Conservation (phyloP, 805 yeast genomes). For the Hanseniaspora taiwanica region DNA sequence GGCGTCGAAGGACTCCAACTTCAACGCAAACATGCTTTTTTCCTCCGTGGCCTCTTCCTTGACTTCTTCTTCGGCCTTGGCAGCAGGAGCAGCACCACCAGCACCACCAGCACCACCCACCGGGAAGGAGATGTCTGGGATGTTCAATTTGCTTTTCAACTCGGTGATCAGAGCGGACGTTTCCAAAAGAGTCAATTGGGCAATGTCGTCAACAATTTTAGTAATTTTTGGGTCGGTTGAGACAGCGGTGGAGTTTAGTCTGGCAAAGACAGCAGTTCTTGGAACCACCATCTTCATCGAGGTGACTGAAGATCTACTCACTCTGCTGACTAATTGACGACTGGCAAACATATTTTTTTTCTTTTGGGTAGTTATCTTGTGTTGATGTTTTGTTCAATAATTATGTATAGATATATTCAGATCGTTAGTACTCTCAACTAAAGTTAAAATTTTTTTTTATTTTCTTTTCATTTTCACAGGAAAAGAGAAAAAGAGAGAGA, state of each 20-base stretch:
- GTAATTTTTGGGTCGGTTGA: slow-evolving; percentile 75
- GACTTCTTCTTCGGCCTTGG: slow-evolving; percentile 61
- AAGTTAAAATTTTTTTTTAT: too few species aligned
- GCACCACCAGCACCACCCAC: slow-evolving; percentile 49
- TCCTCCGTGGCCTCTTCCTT: slow-evolving; percentile 65
- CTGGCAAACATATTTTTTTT: too few species aligned
- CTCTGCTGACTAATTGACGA: slow-evolving; percentile 5
- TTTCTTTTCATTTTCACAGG: too few species aligned
- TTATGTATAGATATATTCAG: too few species aligned
- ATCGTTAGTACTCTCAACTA: too few species aligned
- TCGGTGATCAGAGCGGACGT: slow-evolving; percentile 79
- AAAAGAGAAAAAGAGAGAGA: too few species aligned
- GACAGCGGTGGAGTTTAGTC: slow-evolving; percentile 35
- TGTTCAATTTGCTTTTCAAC: slow-evolving; percentile 69
- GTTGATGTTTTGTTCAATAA: background rate
- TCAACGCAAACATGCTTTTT: slow-evolving; percentile 83
- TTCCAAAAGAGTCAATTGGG: slow-evolving; percentile 82
- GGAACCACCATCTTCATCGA: too few species aligned
- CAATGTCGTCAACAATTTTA: slow-evolving; percentile 78
- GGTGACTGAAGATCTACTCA: slow-evolving; percentile 1
- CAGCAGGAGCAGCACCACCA: slow-evolving; percentile 52
- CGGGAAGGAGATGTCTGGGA: slow-evolving; percentile 86
- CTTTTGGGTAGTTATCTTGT: background rate
- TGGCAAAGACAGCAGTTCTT: slow-evolving; percentile 4
- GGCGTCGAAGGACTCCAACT: slow-evolving; percentile 87